phyloP scores from a whole-genome alignment of 179 eudicot species.

The Patellifolia procumbens region DNA sequence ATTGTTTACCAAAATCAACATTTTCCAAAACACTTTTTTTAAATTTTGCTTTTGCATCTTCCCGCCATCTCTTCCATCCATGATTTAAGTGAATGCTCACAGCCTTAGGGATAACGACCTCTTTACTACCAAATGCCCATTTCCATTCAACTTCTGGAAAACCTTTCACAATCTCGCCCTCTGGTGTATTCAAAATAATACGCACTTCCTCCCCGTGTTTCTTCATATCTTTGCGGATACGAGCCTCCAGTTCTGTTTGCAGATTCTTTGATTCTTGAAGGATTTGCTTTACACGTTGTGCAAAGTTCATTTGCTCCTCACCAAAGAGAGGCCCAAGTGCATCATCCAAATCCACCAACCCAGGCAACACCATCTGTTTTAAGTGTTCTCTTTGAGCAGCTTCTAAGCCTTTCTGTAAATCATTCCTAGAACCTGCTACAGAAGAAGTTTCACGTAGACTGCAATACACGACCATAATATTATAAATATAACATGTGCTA shows the following conservation, averaged over 20 bases:
- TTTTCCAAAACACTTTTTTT: slow-evolving; percentile 60
- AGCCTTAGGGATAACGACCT: slow-evolving; percentile 83
- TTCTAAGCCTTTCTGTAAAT: slow-evolving; percentile 69
- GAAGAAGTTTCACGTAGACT: slow-evolving; percentile 46
- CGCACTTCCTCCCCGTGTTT: slow-evolving; percentile 69
- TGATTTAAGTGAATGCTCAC: slow-evolving; percentile 52
- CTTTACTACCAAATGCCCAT: slow-evolving; percentile 89
- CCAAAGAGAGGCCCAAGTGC: slow-evolving; percentile 42
- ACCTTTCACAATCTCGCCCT: slow-evolving; percentile 73
- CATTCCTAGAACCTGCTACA: slow-evolving; percentile 52
- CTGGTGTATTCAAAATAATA: slow-evolving; percentile 56
- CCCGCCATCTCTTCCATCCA: slow-evolving; percentile 97
- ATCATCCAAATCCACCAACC: slow-evolving; percentile 57
- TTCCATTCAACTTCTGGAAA: slow-evolving; percentile 79
- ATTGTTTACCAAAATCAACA: slow-evolving; percentile 65
- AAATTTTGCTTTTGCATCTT: slow-evolving; percentile 68
- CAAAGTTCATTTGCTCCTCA: slow-evolving; percentile 48
- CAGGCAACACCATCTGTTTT: slow-evolving; percentile 70
- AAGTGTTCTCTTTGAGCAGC: slow-evolving; percentile 59
- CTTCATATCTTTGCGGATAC: slow-evolving; percentile 63
- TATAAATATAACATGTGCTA: background rate
- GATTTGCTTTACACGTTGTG: slow-evolving; percentile 52
- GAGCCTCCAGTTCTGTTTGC: slow-evolving; percentile 64
- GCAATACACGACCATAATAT: slow-evolving; percentile 37
- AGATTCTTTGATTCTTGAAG: slow-evolving; percentile 61